Evolutionary conservation across 2,329 filamentous ascomycete genomes (phyloP), one percentile per base, ranked within the genome.

Genomic region (Ambrosiella xylebori): DNA sequence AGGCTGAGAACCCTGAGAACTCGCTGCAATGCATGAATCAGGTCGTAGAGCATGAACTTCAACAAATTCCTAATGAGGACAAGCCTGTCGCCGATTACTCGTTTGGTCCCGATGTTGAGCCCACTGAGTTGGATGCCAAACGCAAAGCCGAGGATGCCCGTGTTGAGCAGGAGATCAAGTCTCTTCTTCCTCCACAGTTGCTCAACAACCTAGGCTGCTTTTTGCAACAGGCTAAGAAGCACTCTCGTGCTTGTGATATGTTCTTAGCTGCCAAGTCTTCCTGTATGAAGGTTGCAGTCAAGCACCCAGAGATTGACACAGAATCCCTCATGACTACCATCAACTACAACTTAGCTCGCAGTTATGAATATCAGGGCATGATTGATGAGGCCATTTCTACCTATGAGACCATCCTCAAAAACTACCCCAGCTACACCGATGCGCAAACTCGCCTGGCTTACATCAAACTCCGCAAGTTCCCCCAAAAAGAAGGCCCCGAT

Each of bases 141-240:
- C 56, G 54, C 9, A 53, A 56, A 3, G 51, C 53, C 13, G 81
- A 87, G 57, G 79, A 85, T 59, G 76, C 74, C 2, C 76, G 79
- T 37, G 71, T 80, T 59, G 78, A 79, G 58, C 73, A 74, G 19
- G 75, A 77, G 13, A 75, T 95, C 36, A 83, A 89, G 57, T 86
- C 90, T 66, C 76, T 85, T 60, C 74, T 98, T 1, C 87, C 90
- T 1, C 93, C 93, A 3, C 89, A 95, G 66, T 76, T 97, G 1
- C 77, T 98, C 49, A 98, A 97, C 75, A 98, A 98, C 68, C 95
- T 97, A 67, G 93, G 88, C 4, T 96, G 90, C 69, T 97, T 97
- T 71, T 82, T 95, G 64, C 96, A 88, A 64, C 89, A 95, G 67
- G 78, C 82, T 1, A 89, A 95, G 65, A 89, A 88, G 66, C 83